Conservation (phyloP, 192 early-diverging fungal species). For the Lunasporangiospora selenospora region DNA sequence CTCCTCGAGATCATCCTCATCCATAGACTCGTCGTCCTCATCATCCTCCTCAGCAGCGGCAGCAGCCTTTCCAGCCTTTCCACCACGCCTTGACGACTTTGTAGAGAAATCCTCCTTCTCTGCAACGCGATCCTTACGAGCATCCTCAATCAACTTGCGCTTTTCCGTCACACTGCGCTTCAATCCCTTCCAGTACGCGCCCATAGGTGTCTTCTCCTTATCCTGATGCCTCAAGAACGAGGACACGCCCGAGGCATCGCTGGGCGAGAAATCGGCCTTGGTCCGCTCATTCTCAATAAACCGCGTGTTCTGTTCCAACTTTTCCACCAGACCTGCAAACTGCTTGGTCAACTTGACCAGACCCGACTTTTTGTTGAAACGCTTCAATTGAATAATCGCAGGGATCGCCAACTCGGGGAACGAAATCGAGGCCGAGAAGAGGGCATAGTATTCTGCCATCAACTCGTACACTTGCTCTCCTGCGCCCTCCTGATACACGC, state of each 20-base stretch:
- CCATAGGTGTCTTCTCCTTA: slow-evolving; percentile 44
- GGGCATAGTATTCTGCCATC: slow-evolving; percentile 78
- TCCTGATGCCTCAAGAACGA: slow-evolving; percentile 36
- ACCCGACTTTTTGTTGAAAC: slow-evolving; percentile 83
- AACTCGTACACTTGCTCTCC: slow-evolving; percentile 79
- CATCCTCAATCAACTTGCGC: slow-evolving; percentile 46
- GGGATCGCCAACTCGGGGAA: slow-evolving; percentile 96
- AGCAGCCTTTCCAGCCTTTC: no score
- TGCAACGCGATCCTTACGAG: slow-evolving; percentile 33
- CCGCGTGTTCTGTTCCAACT: slow-evolving; percentile 81
- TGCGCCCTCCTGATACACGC: slow-evolving; percentile 85
- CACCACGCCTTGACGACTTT: slow-evolving; percentile 29
- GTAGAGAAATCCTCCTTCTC: slow-evolving; percentile 11
- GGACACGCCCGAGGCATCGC: slow-evolving; percentile 49
- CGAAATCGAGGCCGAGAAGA: slow-evolving; percentile 78
- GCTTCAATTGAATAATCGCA: slow-evolving; percentile 81
- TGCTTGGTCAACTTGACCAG: slow-evolving; percentile 83
- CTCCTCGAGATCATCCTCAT: slow-evolving; percentile 46
- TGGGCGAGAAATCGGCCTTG: slow-evolving; percentile 68
- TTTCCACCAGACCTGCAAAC: slow-evolving; percentile 83
- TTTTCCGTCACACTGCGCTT: slow-evolving; percentile 40
- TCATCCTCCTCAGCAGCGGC: slow-evolving; percentile 7
- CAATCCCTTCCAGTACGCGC: slow-evolving; percentile 44
- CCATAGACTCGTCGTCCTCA: slow-evolving; percentile 37
- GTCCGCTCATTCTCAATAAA: slow-evolving; percentile 79